Evolutionary conservation across 2,329 filamentous ascomycete genomes (phyloP).

Genomic region (Fusarium lateritium): DNA sequence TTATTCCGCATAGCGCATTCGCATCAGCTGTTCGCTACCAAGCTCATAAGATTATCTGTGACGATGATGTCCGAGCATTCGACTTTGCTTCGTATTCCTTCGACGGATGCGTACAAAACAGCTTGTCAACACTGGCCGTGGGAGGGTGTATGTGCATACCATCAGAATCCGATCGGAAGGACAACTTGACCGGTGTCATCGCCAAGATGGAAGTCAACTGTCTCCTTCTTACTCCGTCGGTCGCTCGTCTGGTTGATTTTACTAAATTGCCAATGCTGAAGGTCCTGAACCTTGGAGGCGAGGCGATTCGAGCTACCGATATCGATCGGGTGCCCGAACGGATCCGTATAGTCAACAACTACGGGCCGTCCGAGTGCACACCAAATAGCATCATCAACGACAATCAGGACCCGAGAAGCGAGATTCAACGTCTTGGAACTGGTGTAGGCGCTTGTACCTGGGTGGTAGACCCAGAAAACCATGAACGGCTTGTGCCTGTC

Average conservation of each 20-base stretch:
- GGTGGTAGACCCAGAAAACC: constrained; percentile 6
- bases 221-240: constrained; percentile 41
- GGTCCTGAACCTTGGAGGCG: constrained; percentile 5
- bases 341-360: constrained; percentile 33
- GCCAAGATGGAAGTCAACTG: constrained; percentile 49
- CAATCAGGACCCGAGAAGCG: not conserved
- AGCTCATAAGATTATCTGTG: not conserved
- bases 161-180: constrained; percentile 12
- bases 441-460: not conserved
- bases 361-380: constrained; percentile 22
- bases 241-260: constrained; percentile 12
- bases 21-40: not conserved
- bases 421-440: not conserved
- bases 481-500: not conserved
- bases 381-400: constrained; percentile 1
- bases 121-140: constrained; percentile 6
- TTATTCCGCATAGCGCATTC: constrained; percentile 6
- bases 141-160: constrained; percentile 15
- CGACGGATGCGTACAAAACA: constrained; percentile 9
- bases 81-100: constrained; percentile 17
- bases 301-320: not conserved
- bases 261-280: constrained; percentile 2
- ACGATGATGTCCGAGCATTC: constrained; percentile 3
- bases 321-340: not conserved
- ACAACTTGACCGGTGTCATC: constrained; percentile 48